Evolutionary conservation across 2,329 filamentous ascomycete species (phyloP).

Genomic region (Fusarium musae): DNA sequence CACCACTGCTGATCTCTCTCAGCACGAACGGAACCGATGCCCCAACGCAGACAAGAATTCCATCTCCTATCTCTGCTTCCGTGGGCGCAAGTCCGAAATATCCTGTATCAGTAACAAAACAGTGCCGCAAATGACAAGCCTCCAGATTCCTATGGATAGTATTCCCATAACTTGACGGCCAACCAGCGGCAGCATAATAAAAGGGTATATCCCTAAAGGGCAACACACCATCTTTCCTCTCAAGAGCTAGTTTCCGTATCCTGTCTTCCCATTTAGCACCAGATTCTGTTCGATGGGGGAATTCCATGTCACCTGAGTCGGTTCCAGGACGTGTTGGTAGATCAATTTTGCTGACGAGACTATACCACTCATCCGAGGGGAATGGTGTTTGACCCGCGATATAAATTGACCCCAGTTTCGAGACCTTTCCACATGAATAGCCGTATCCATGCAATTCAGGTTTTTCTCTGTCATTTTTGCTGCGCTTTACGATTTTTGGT

Average conservation of each 20-base stretch:
- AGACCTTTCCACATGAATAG: too few relatives aligned
- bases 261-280: neutral
- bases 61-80: neutral
- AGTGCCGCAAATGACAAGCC: neutral
- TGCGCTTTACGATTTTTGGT: too few relatives aligned
- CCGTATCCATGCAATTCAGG: too few relatives aligned
- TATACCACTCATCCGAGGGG: too few relatives aligned
- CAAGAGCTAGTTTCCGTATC: neutral
- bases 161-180: neutral
- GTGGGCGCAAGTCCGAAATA: neutral
- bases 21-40: accelerated
- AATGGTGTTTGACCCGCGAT: too few relatives aligned
- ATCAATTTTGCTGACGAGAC: too few relatives aligned
- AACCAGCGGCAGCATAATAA: neutral
- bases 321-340: too few relatives aligned
- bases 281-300: too few relatives aligned
- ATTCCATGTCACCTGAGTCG: too few relatives aligned
- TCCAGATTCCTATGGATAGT: accelerated
- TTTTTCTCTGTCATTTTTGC: too few relatives aligned
- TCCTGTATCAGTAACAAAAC: neutral
- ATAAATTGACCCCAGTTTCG: too few relatives aligned
- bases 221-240: neutral
- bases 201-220: neutral
- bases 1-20: accelerated
- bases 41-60: accelerated